These are phyloP conservation scores for Venustampulla echinocandica DNA, from an alignment of 495 filamentous ascomycete species.

Conservation along the genomic window DNA sequence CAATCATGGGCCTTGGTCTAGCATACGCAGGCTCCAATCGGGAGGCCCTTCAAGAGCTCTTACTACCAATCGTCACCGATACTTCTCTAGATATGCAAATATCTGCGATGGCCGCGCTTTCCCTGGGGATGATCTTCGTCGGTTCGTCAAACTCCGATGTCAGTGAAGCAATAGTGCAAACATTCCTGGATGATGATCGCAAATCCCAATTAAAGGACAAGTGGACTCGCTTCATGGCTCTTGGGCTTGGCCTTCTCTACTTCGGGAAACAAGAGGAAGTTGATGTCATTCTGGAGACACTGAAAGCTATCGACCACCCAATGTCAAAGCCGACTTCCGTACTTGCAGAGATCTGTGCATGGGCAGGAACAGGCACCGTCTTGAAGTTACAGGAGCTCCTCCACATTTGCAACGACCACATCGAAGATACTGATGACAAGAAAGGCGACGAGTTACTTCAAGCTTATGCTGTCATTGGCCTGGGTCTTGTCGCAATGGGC, in stretches of 20 bases:
- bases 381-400: slow-evolving; percentile 93
- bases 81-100: slow-evolving; percentile 82
- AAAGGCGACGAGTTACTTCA: slow-evolving; percentile 91
- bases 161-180: slow-evolving; percentile 78
- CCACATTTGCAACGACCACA: slow-evolving; percentile 94
- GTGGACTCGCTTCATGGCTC: slow-evolving; percentile 92
- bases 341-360: slow-evolving; percentile 90
- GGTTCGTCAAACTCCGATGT: slow-evolving; percentile 85
- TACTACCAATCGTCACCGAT: slow-evolving; percentile 81
- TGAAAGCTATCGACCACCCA: slow-evolving; percentile 92
- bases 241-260: slow-evolving; percentile 88
- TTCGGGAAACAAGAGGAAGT: slow-evolving; percentile 97
- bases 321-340: slow-evolving; percentile 87
- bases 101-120: slow-evolving; percentile 90
- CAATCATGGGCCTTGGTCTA: slow-evolving; percentile 92
- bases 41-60: slow-evolving; percentile 66
- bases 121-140: slow-evolving; percentile 85
- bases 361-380: slow-evolving; percentile 94
- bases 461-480: slow-evolving; percentile 88
- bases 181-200: slow-evolving; percentile 84
- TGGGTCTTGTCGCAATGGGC: slow-evolving; percentile 93
- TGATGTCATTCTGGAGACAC: slow-evolving; percentile 85
- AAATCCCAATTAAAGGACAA: slow-evolving; percentile 86
- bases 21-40: slow-evolving; percentile 89
- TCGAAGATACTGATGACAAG: slow-evolving; percentile 83